Evolutionary conservation across 208 protist species (phyloP).

Genomic region (Leishmania turanica): DNA sequence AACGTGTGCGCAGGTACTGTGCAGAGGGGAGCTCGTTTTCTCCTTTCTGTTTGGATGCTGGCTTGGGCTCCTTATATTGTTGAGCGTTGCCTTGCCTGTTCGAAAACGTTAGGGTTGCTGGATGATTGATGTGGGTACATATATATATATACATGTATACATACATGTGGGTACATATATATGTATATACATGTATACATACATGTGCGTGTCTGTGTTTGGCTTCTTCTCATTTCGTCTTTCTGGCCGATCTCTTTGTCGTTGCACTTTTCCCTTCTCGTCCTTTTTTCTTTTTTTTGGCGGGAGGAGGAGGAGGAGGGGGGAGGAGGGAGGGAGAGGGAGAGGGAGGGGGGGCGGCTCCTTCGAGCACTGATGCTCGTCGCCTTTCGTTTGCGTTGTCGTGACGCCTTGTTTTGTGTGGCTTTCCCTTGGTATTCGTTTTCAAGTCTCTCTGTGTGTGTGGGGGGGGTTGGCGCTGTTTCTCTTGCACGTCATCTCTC

Average conservation of each 20-base stretch:
- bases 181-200: too few species aligned
- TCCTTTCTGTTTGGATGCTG: background rate
- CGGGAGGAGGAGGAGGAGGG: too few species aligned
- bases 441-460: background rate
- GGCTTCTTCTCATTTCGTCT: background rate
- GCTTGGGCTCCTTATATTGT: background rate
- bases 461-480: background rate
- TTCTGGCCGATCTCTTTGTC: background rate
- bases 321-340: too few species aligned
- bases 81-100: background rate
- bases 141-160: background rate
- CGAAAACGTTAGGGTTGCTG: background rate
- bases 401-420: background rate
- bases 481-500: background rate
- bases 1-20: background rate
- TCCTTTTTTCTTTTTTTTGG: background rate
- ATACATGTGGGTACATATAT: too few species aligned
- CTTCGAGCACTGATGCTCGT: background rate
- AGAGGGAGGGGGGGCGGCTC: too few species aligned
- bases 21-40: too few species aligned
- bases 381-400: background rate
- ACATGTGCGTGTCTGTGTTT: background rate
- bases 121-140: background rate
- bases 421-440: background rate
- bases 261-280: conserved; percentile 7